Evolutionary conservation across 2,329 filamentous ascomycete genomes (phyloP).

Genomic region (Sporothrix pseudoabietina): DNA sequence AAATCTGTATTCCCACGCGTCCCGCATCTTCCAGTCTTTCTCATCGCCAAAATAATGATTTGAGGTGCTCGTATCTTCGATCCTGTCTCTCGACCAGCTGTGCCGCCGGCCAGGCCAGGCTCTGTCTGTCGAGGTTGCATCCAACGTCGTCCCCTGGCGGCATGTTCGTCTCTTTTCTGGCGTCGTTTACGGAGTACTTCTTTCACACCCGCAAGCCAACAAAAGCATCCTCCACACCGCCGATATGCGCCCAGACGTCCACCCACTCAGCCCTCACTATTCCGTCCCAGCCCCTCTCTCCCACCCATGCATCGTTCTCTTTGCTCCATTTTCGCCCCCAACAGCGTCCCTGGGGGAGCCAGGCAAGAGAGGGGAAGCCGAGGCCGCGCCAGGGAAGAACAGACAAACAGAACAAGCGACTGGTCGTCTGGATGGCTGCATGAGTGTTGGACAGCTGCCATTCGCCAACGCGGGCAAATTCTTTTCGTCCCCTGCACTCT

Average conservation of each 20-base stretch:
- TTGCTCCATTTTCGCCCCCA: neutral
- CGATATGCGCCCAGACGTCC: neutral
- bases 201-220: neutral
- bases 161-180: neutral
- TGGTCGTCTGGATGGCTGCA: conserved; percentile 24
- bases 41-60: neutral
- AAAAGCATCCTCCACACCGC: neutral
- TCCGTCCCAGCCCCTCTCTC: conserved; percentile 10
- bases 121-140: conserved; percentile 4
- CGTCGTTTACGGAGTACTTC: conserved; percentile 12
- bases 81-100: neutral
- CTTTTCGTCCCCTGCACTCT: neutral
- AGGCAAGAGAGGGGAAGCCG: neutral
- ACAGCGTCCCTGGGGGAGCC: neutral
- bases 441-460: conserved; percentile 16
- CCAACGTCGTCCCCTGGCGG: neutral
- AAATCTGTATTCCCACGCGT: neutral
- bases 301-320: neutral
- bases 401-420: neutral
- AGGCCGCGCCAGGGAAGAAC: neutral
- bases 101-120: neutral
- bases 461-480: neutral
- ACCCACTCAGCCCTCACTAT: neutral
- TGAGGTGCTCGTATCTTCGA: neutral
- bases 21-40: neutral